Evolutionary conservation across 75 land plant genomes (phyloP).

Genomic region (Picea sitchensis): DNA sequence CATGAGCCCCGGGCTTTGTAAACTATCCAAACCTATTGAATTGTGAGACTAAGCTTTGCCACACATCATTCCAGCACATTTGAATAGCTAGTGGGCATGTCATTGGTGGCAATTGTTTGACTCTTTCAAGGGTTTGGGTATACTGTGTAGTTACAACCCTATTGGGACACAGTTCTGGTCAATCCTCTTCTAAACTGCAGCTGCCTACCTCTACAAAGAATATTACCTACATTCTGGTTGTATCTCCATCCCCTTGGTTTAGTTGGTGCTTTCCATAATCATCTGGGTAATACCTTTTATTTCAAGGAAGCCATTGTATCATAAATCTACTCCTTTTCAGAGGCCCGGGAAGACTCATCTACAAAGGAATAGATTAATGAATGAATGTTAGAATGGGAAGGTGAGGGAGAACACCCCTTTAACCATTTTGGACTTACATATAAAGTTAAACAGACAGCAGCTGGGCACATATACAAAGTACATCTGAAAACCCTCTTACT

Average conservation of each 20-base stretch:
- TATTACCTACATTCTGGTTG: neutral
- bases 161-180: neutral
- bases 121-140: neutral
- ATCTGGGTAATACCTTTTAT: neutral
- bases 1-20: no score
- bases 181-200: neutral
- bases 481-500: no score
- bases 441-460: neutral
- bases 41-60: no score
- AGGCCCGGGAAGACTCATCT: neutral
- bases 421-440: neutral
- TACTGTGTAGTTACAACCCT: neutral
- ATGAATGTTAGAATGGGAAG: neutral
- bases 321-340: neutral
- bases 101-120: neutral
- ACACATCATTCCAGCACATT: neutral
- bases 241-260: neutral
- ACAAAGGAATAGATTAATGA: neutral
- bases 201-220: neutral
- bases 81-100: neutral
- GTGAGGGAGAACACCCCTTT: neutral
- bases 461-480: no score
- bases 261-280: neutral
- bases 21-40: no score
- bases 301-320: neutral